Evolutionary conservation across 148 eudicot genomes (phyloP).

Genomic region (Suaeda aralocaspica): DNA sequence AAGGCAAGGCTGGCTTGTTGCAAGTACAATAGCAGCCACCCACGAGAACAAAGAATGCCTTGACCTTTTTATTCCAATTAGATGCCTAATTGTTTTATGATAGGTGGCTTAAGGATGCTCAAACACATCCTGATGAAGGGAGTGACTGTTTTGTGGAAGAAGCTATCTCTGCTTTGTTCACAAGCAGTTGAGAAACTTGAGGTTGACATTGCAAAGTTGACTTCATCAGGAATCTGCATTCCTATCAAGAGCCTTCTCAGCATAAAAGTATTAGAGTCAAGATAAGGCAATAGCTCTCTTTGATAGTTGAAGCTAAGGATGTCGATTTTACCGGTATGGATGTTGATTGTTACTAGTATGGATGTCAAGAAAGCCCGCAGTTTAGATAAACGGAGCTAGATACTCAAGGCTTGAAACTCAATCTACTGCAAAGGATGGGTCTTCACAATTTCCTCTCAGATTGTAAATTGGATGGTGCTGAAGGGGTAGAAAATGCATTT

Average conservation of each 20-base stretch:
- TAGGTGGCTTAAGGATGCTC: conserved; percentile 74
- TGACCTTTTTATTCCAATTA: conserved; percentile 64
- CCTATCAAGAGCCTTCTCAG: conserved; percentile 52
- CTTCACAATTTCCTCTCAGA: conserved; percentile 21
- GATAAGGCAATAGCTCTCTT: conserved; percentile 58
- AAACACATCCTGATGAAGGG: conserved; percentile 36
- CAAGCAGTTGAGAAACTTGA: conserved; percentile 64
- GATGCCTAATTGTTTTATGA: conserved; percentile 60
- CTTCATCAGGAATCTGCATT: conserved; percentile 47
- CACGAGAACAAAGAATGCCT: conserved; percentile 79
- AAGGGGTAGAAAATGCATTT: conserved; percentile 14
- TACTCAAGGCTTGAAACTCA: conserved; percentile 31
- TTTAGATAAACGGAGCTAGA: conserved; percentile 18
- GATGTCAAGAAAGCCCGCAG: conserved; percentile 28
- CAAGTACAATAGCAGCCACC: conserved; percentile 67
- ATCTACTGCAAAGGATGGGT: conserved; percentile 23
- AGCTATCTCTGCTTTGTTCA: conserved; percentile 49
- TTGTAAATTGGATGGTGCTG: conserved; percentile 29
- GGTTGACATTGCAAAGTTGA: conserved; percentile 37
- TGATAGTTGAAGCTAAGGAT: conserved; percentile 44
- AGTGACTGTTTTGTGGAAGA: conserved; percentile 58
- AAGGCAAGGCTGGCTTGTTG: conserved; percentile 84
- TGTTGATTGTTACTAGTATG: no score
- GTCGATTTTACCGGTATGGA: no score
- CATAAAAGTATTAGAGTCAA: conserved; percentile 45